Conservation (phyloP, 2,329 filamentous ascomycete genomes). For the Elsinoe perseae region DNA sequence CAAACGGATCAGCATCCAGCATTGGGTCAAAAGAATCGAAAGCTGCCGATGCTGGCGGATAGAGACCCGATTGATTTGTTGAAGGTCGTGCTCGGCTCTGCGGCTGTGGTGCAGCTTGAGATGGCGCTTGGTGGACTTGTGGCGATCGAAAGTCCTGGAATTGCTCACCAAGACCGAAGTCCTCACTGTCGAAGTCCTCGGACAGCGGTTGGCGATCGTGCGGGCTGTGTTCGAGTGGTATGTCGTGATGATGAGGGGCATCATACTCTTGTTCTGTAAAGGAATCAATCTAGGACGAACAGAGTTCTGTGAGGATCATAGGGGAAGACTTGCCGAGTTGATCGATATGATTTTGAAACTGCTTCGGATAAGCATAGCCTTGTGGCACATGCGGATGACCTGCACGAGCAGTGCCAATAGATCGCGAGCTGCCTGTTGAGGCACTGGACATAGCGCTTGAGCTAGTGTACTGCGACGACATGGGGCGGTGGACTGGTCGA, state of each 20-base stretch:
- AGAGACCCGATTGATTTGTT: neutral
- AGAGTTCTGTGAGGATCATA: conserved; percentile 48
- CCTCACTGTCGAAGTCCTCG: neutral
- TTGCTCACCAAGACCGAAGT: conserved; percentile 2
- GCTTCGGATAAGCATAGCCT: conserved; percentile 65
- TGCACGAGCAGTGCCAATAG: conserved; percentile 20
- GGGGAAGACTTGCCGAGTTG: conserved; percentile 78
- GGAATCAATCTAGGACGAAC: conserved; percentile 61
- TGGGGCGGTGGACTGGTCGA: conserved; percentile 33
- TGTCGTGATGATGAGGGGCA: conserved; percentile 55
- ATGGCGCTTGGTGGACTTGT: neutral
- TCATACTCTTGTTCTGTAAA: conserved; percentile 94
- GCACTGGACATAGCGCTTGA: conserved; percentile 33
- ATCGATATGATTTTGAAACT: conserved; percentile 90
- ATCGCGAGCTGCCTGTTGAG: conserved; percentile 27
- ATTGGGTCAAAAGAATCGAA: conserved; percentile 74
- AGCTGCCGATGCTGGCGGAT: neutral
- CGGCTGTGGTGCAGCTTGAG: neutral
- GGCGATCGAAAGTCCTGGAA: conserved; percentile 5
- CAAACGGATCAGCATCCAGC: conserved; percentile 88
- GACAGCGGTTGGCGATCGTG: neutral
- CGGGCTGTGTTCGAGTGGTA: neutral
- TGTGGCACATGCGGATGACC: conserved; percentile 30
- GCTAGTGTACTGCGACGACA: conserved; percentile 25
- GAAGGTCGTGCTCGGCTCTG: neutral